Percentiles rank a stretch among this genome's conserved stretches.
Conservation (phyloP, 2,329 filamentous ascomycete genomes). For the Chaetomiaceae sp. region DNA sequence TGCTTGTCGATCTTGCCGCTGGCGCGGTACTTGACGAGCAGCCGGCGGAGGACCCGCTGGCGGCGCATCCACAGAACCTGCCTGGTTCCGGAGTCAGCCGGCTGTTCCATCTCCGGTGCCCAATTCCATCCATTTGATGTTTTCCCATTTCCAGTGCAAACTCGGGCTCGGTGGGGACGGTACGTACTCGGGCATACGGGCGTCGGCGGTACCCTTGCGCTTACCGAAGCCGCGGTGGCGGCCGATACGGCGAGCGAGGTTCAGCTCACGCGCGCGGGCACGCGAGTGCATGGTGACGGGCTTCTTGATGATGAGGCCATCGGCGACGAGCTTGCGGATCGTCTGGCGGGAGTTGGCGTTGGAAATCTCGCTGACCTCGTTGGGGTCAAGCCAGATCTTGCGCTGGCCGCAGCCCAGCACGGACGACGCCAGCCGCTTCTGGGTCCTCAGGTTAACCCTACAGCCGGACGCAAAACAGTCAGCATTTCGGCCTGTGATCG, state of each 20-base stretch:
- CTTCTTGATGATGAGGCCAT: slow-evolving; percentile 99
- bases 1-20: slow-evolving; percentile 99
- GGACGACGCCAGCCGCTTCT: slow-evolving; percentile 99
- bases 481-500: slow-evolving; percentile 16
- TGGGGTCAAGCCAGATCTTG: slow-evolving; percentile 99
- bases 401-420: slow-evolving; percentile 98
- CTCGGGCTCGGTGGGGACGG: slow-evolving; percentile 4
- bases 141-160: slow-evolving; percentile 1
- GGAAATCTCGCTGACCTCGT: slow-evolving; percentile 98
- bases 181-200: slow-evolving; percentile 94
- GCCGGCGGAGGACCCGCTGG: slow-evolving; percentile 96
- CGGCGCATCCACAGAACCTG: slow-evolving; percentile 99
- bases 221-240: slow-evolving; percentile 99
- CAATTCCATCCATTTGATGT: not conserved
- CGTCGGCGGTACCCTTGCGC: slow-evolving; percentile 99
- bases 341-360: slow-evolving; percentile 99
- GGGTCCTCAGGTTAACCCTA: slow-evolving; percentile 99
- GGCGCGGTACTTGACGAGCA: slow-evolving; percentile 99
- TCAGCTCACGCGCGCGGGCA: slow-evolving; percentile 90
- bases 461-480: slow-evolving; percentile 23
- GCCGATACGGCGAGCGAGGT: slow-evolving; percentile 87
- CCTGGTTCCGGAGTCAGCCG: slow-evolving; percentile 44
- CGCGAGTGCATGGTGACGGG: slow-evolving; percentile 99
- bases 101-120: not conserved
- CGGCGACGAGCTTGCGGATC: slow-evolving; percentile 97